Evolutionary conservation across 352 stramenopile species (phyloP), one percentile per base, ranked within the genome.

Genomic region (Thalassiosira pacifica): DNA sequence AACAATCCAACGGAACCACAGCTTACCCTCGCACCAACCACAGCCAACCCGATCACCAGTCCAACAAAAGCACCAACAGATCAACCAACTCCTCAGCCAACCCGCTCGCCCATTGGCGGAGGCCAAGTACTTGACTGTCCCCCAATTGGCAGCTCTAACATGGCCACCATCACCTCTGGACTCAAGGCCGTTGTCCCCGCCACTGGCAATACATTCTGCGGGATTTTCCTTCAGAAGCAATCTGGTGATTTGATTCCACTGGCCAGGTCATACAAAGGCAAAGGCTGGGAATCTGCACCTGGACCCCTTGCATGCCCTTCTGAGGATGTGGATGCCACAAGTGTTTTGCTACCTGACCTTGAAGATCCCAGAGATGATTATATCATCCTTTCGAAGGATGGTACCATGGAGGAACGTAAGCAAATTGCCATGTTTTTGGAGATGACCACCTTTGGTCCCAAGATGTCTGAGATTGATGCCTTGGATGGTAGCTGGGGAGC

Each of bases 371-470:
- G 29, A 59, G 76, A 82, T 42, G 71, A 65, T 16, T 91, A 87
- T 61, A 31, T 89, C 60, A 81, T 91, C 13, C 31, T 82, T 3
- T 27, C 76, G 24, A 88, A 89, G 27, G 63, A 76, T 66, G 64
- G 60, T 40, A 65, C 57, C n/a, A 60, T 66, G 8, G 42, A 64
- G 5, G 31, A 78, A 32, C n/a, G 57, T 1, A 77, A 79, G 10
- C 57, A 76, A 24, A 86, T 91, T 76, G 81, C 85, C 16, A 68
- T 68, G 22, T 93, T 92, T 66, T 82, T 92, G 34, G 83, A 93
- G 64, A 76, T 85, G 73, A 90, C 89, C 24, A 87, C 89, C 6
- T 93, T 93, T 57, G 89, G 89, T 42, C 80, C 89, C 0, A 90
- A 73, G 18, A 75, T 74, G 37, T 42, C 37, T 18, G 88, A 91